A percentile compares a stretch with the other conserved stretches of the same genome.
Conservation (phyloP, 306 rosid species). For the Glycyrrhiza uralensis region DNA sequence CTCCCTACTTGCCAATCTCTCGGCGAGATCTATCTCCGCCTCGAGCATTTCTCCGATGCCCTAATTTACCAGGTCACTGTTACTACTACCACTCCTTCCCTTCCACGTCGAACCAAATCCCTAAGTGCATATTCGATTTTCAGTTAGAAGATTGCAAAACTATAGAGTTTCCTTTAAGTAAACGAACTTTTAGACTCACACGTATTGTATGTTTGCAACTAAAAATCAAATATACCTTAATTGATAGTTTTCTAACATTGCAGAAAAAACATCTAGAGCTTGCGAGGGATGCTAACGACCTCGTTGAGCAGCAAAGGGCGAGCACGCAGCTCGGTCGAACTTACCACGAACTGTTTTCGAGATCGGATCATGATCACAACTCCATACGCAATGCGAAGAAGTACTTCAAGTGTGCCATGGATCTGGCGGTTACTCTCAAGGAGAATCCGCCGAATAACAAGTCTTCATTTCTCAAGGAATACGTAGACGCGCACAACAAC, state of each 20-base stretch:
- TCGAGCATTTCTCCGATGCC: slow-evolving; percentile 57
- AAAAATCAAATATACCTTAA: no score
- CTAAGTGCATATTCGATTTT: no score
- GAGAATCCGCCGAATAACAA: slow-evolving; percentile 52
- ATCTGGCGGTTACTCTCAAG: slow-evolving; percentile 56
- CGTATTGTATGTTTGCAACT: no score
- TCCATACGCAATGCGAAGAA: slow-evolving; percentile 71
- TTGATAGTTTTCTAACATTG: neutral
- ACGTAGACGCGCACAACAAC: slow-evolving; percentile 81
- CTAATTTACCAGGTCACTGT: slow-evolving; percentile 61
- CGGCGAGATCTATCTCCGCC: slow-evolving; percentile 87
- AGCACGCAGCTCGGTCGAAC: slow-evolving; percentile 93
- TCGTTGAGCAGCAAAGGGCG: slow-evolving; percentile 87
- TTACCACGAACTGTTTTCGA: slow-evolving; percentile 56
- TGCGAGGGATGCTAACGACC: slow-evolving; percentile 61
- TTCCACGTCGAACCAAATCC: neutral
- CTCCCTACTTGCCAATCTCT: slow-evolving; percentile 86
- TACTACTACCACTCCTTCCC: neutral
- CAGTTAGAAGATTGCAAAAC: no score
- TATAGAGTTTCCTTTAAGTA: no score
- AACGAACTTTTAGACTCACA: no score
- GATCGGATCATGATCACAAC: slow-evolving; percentile 55
- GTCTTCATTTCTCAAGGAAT: slow-evolving; percentile 61
- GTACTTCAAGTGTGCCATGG: slow-evolving; percentile 72
- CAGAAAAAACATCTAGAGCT: slow-evolving; percentile 83